These are phyloP conservation scores for Pichia sp. DNA, from an alignment of 1,139 yeast species.

Conservation along the genomic window DNA sequence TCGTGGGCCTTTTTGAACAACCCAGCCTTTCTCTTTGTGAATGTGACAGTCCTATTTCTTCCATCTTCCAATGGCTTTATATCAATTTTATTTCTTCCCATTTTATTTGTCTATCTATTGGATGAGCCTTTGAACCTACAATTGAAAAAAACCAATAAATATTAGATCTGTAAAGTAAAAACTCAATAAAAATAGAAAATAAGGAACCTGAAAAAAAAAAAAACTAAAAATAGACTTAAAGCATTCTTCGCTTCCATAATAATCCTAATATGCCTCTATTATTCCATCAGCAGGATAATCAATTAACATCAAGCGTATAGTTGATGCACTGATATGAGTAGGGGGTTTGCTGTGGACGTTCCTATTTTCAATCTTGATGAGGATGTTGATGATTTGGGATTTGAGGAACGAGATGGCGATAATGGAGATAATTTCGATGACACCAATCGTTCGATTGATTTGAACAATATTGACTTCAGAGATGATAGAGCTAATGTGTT, in stretches of 20 bases:
- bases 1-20: conserved; percentile 95
- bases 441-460: conserved; percentile 12
- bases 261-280: no score
- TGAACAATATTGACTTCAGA: conserved; percentile 13
- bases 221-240: no score
- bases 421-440: conserved; percentile 9
- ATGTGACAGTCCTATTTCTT: conserved; percentile 81
- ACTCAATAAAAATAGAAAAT: no score
- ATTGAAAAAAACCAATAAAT: no score
- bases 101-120: conserved; percentile 20
- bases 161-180: no score
- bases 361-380: conserved; percentile 52
- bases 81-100: conserved; percentile 97
- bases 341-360: conserved; percentile 34
- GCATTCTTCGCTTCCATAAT: no score
- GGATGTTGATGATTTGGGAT: conserved; percentile 40
- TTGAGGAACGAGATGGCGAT: conserved; percentile 27
- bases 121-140: background rate
- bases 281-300: no score
- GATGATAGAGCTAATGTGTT: conserved; percentile 1
- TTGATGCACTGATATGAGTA: background rate
- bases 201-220: no score
- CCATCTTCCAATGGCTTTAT: conserved; percentile 89
- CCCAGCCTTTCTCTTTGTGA: conserved; percentile 91
- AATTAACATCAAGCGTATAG: no score